Conservation (phyloP, 352 stramenopile genomes). For the Plasmopara muralis region DNA sequence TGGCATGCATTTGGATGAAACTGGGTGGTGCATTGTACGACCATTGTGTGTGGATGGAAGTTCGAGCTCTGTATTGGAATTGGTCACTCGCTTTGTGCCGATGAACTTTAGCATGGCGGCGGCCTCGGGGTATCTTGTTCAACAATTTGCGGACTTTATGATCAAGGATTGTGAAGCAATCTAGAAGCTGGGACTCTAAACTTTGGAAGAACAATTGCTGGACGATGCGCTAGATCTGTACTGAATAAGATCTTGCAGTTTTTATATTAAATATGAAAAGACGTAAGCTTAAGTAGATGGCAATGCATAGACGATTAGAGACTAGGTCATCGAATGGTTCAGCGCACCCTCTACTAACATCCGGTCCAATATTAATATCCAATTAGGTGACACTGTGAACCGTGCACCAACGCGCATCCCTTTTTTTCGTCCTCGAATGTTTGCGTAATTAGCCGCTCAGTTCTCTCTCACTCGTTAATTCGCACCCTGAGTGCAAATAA, state of each 20-base stretch:
- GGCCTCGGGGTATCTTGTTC: neutral
- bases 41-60: slow-evolving; percentile 7
- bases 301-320: too few species aligned
- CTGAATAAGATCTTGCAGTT: slow-evolving; percentile 1
- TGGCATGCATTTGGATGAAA: slow-evolving; percentile 52
- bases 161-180: slow-evolving; percentile 18
- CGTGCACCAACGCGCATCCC: slow-evolving; percentile 10
- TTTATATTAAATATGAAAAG: neutral
- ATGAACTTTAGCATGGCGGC: slow-evolving; percentile 15
- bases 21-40: slow-evolving; percentile 35
- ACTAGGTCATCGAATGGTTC: too few species aligned
- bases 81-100: slow-evolving; percentile 15
- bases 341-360: too few species aligned
- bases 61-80: slow-evolving; percentile 11
- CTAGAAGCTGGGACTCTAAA: slow-evolving; percentile 5
- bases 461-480: neutral
- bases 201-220: slow-evolving; percentile 18
- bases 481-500: slow-evolving; percentile 5
- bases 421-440: slow-evolving; percentile 16
- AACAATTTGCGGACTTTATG: slow-evolving; percentile 15
- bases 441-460: slow-evolving; percentile 11
- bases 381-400: neutral
- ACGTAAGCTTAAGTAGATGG: neutral
- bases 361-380: too few species aligned
- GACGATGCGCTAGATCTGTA: slow-evolving; percentile 16